Conservation (phyloP, 1,284 basidiomycete species). For the Ceratobasidium sp. region DNA sequence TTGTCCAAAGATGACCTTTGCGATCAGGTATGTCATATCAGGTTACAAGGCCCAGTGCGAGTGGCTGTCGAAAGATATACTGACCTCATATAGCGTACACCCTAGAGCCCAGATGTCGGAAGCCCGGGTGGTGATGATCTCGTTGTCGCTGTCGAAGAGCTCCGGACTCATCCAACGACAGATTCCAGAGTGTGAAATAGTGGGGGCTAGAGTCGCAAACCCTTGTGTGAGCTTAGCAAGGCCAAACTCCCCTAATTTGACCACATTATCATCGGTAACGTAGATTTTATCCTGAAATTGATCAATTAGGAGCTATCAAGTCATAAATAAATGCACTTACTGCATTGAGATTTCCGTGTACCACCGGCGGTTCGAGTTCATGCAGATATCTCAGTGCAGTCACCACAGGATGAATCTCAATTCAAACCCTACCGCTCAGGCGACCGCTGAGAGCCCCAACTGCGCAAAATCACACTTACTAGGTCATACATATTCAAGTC, state of each 20-base stretch:
- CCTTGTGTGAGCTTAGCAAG: constrained; percentile 4
- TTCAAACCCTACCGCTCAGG: background rate
- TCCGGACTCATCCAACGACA: constrained; percentile 33
- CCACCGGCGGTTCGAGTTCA: constrained; percentile 7
- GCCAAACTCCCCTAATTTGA: constrained; percentile 13
- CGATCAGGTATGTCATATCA: background rate
- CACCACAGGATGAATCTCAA: background rate
- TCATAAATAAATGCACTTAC: background rate
- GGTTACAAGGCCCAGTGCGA: background rate
- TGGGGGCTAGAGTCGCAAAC: background rate
- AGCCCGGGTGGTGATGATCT: background rate
- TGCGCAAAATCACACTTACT: background rate
- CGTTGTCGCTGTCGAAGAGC: background rate
- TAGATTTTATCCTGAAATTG: constrained; percentile 12
- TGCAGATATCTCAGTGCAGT: constrained; percentile 10
- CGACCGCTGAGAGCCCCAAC: background rate
- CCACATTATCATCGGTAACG: background rate
- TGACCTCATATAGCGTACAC: background rate
- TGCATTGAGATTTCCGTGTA: constrained; percentile 15
- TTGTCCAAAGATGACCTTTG: background rate
- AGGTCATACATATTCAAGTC: background rate
- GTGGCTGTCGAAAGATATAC: background rate
- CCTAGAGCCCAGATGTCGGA: constrained; percentile 6
- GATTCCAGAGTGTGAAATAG: background rate
- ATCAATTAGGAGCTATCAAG: background rate